A percentile compares a stretch with the other conserved stretches of the same genome.
phyloP scores from a whole-genome alignment of 2,329 filamentous ascomycete species.

The Cordyceps fumosorosea region DNA sequence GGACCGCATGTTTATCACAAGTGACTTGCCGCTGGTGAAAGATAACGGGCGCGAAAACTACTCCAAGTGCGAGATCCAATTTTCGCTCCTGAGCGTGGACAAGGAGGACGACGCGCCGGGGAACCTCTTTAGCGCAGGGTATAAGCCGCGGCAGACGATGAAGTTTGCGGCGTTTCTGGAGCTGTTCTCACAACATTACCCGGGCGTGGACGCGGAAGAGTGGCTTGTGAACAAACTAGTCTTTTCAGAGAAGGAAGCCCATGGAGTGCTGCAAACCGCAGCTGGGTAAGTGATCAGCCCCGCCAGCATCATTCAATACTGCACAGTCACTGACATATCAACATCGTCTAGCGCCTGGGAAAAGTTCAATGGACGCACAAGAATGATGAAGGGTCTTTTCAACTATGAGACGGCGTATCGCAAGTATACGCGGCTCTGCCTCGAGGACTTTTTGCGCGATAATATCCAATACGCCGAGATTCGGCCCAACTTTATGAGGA shows the following conservation, averaged over 20 bases:
- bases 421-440: constrained; percentile 52
- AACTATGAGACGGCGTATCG: constrained; percentile 59
- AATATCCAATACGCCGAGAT: constrained; percentile 67
- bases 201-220: constrained; percentile 27
- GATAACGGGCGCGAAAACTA: constrained; percentile 37
- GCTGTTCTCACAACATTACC: constrained; percentile 26
- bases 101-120: constrained; percentile 28
- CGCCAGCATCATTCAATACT: neutral
- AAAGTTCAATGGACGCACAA: constrained; percentile 61
- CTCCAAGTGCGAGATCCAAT: constrained; percentile 53
- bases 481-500: constrained; percentile 60
- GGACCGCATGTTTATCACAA: constrained; percentile 64
- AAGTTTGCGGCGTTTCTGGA: constrained; percentile 33
- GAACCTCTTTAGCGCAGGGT: constrained; percentile 43
- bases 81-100: constrained; percentile 40
- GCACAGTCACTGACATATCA: constrained; percentile 9
- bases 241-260: constrained; percentile 54
- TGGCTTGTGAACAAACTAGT: constrained; percentile 60
- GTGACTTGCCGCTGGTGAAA: constrained; percentile 40
- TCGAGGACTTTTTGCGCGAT: constrained; percentile 56
- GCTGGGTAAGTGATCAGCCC: constrained; percentile 41
- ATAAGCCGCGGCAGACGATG: constrained; percentile 41
- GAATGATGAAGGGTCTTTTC: constrained; percentile 66
- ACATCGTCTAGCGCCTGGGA: constrained; percentile 41
- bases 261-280: constrained; percentile 42